A percentile compares a stretch with the other conserved stretches of the same genome.
These are phyloP conservation scores for Flaveria brownii DNA, from an alignment of 129 eudicot genomes.

Conservation along the genomic window DNA sequence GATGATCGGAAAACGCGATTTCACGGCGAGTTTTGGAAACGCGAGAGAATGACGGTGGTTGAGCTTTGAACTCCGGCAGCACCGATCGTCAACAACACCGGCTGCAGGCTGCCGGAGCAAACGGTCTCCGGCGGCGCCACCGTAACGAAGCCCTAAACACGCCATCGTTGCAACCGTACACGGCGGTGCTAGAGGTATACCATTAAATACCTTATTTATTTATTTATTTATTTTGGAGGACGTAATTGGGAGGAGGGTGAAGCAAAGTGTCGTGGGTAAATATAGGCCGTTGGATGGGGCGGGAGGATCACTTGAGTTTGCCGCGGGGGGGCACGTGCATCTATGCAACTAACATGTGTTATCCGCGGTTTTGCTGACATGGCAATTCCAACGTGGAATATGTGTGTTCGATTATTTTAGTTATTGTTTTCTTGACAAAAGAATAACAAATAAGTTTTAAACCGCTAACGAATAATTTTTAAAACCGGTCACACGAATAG, in stretches of 20 bases:
- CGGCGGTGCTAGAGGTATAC: constrained; percentile 17
- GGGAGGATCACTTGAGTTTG: constrained; percentile 16
- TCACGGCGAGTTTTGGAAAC: constrained; percentile 29
- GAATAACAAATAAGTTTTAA: no score
- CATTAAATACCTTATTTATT: neutral
- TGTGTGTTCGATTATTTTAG: neutral
- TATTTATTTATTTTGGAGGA: constrained; percentile 10
- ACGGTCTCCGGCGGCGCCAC: constrained; percentile 27
- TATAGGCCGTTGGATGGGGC: constrained; percentile 26
- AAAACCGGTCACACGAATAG: no score
- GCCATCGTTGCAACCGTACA: constrained; percentile 26
- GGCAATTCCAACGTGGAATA: constrained; percentile 33
- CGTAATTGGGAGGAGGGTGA: constrained; percentile 1
- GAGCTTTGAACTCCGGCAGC: constrained; percentile 1
- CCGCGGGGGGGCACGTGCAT: constrained; percentile 33
- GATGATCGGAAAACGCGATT: constrained; percentile 18
- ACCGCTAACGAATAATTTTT: no score
- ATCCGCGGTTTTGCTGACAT: constrained; percentile 34
- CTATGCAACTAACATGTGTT: constrained; percentile 26
- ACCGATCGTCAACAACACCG: constrained; percentile 28
- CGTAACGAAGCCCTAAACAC: constrained; percentile 28
- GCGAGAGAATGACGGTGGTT: constrained; percentile 31
- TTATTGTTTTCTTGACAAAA: no score
- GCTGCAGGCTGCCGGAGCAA: constrained; percentile 17
- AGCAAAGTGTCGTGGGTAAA: constrained; percentile 24